These are phyloP conservation scores for Teunomyces panamensis DNA, from an alignment of 805 yeast species.

Conservation along the genomic window DNA sequence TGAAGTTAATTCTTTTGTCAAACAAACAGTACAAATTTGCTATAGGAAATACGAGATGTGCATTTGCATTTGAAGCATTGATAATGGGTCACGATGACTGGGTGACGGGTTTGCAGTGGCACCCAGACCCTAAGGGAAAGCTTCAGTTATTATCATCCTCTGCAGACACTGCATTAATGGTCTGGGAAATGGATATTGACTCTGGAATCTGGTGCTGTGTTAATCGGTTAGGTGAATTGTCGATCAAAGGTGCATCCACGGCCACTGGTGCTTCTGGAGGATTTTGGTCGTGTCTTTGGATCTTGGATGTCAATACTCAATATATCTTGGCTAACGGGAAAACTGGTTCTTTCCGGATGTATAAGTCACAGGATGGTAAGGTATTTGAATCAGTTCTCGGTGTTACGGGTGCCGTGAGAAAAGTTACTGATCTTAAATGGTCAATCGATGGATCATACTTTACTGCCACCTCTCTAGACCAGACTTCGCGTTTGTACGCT, in stretches of 20 bases:
- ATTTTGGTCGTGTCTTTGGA: conserved; percentile 70
- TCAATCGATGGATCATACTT: conserved; percentile 61
- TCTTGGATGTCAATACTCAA: conserved; percentile 32
- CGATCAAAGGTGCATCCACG: conserved; percentile 95
- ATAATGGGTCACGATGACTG: conserved; percentile 99
- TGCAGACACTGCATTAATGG: conserved; percentile 89
- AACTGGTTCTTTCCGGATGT: conserved; percentile 88
- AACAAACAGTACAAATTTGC: conserved; percentile 70
- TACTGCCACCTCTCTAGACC: conserved; percentile 81
- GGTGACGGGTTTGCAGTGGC: conserved; percentile 87
- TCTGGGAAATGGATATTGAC: conserved; percentile 85
- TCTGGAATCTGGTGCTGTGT: conserved; percentile 90
- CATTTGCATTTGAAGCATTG: conserved; percentile 83
- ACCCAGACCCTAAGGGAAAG: conserved; percentile 42
- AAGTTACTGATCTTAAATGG: conserved; percentile 81
- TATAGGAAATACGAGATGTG: conserved; percentile 38
- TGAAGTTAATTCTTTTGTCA: conserved; percentile 53
- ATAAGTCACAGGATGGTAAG: conserved; percentile 43
- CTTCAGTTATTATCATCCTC: conserved; percentile 74
- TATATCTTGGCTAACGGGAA: conserved; percentile 79
- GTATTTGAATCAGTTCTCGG: conserved; percentile 51
- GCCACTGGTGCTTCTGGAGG: conserved; percentile 92
- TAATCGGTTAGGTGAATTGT: conserved; percentile 82
- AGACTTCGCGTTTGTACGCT: conserved; percentile 84
- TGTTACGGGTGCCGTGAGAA: conserved; percentile 72